Percentiles rank a stretch among this genome's conserved stretches.
These are phyloP conservation scores for Naganishia vishniacii DNA, from an alignment of 768 basidiomycete genomes.

Conservation along the genomic window DNA sequence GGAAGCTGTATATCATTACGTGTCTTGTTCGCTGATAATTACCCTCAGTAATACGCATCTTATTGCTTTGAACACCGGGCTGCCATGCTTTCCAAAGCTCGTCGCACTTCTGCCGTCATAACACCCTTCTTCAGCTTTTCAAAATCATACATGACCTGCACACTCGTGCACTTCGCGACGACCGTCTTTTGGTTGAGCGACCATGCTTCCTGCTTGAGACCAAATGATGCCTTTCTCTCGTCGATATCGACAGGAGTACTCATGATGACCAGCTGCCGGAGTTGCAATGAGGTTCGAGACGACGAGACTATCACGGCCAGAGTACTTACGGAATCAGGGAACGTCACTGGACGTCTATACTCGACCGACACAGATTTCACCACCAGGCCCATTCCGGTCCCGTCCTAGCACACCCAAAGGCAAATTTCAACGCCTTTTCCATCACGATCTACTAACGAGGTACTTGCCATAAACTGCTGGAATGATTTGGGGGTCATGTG, in stretches of 20 bases:
- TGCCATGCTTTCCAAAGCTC: slow-evolving; percentile 4
- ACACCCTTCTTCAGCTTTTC: slow-evolving; percentile 17
- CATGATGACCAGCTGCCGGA: slow-evolving; percentile 18
- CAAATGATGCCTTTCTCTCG: slow-evolving; percentile 15
- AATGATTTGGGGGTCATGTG: background rate
- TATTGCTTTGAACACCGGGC: background rate
- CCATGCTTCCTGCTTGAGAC: slow-evolving; percentile 12
- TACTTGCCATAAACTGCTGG: slow-evolving; percentile 5
- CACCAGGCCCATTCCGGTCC: slow-evolving; percentile 19
- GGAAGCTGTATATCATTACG: too few species aligned
- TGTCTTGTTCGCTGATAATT: background rate
- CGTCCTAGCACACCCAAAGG: background rate
- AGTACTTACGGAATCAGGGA: slow-evolving; percentile 21
- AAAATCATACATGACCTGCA: slow-evolving; percentile 28
- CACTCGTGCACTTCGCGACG: slow-evolving; percentile 22
- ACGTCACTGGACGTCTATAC: slow-evolving; percentile 23
- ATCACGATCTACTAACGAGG: background rate
- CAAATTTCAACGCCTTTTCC: background rate
- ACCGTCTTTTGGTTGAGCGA: slow-evolving; percentile 15
- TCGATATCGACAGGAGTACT: slow-evolving; percentile 9
- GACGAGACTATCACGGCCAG: background rate
- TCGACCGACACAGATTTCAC: slow-evolving; percentile 17
- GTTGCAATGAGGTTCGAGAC: background rate
- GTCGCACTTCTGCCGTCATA: slow-evolving; percentile 13
- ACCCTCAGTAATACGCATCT: background rate